These are phyloP conservation scores for Cyclocybe cylindracea DNA, from an alignment of 768 basidiomycete genomes.

Conservation along the genomic window DNA sequence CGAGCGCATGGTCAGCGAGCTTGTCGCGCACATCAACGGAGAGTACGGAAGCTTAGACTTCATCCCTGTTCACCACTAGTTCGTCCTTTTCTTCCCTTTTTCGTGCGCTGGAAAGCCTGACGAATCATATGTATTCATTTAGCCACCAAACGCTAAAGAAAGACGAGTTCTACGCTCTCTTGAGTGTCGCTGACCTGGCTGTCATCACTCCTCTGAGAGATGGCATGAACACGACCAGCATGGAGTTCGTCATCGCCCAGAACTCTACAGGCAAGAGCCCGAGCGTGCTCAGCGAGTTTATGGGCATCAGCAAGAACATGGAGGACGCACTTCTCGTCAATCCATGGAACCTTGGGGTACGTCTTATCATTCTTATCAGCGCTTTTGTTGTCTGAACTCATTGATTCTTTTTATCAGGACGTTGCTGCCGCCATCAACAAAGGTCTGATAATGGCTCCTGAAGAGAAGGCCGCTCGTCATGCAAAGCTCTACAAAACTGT, in stretches of 20 bases:
- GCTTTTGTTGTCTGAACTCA: not conserved
- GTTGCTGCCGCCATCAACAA: conserved; percentile 89
- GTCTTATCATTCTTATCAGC: conserved; percentile 23
- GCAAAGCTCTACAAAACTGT: conserved; percentile 78
- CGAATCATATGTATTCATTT: conserved; percentile 2
- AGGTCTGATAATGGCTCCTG: conserved; percentile 78
- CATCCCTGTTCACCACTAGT: conserved; percentile 98
- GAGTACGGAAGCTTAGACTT: conserved; percentile 94
- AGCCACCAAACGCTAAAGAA: conserved; percentile 97
- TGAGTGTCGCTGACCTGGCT: conserved; percentile 91
- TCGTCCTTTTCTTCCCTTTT: conserved; percentile 31
- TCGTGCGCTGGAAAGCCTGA: not conserved
- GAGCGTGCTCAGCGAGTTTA: conserved; percentile 93
- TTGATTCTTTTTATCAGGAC: conserved; percentile 45
- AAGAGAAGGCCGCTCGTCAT: conserved; percentile 78
- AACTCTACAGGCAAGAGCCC: conserved; percentile 81
- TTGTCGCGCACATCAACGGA: conserved; percentile 94
- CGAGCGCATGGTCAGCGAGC: conserved; percentile 89
- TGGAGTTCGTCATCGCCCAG: conserved; percentile 98
- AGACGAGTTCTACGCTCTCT: conserved; percentile 95
- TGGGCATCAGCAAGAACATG: conserved; percentile 96
- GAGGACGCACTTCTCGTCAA: conserved; percentile 87
- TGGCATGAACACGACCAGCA: conserved; percentile 98
- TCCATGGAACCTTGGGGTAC: conserved; percentile 91
- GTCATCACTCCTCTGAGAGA: conserved; percentile 95